Evolutionary conservation across 495 filamentous ascomycete species (phyloP), one percentile per base, ranked within the genome.

Genomic region (Penicillium ucsense): DNA sequence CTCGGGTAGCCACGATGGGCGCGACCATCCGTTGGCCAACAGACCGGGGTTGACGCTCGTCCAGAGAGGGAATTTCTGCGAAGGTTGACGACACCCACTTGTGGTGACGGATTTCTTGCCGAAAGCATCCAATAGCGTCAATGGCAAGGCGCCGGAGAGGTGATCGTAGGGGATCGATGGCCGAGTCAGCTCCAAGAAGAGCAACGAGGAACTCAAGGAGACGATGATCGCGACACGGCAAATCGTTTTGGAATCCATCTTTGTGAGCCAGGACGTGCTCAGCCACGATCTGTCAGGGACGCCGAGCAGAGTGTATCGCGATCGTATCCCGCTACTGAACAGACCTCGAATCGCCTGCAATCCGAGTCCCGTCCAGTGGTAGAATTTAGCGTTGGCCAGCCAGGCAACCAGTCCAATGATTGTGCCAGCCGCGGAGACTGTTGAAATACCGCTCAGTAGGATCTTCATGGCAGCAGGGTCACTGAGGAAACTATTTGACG

Each of bases 401-500:
- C 59, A 68, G 1, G 67, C 52, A 5, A 62, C 40, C 2, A 63
- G 42, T n/a, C 50, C 46, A 8, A 80, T 41, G 9, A 64, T 50
- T 0, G 57, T 65, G 7, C 52, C 51, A 1, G 67, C 66, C 3
- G 65, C 57, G 8, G 57, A 57, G 5, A 71, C 61, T 27, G 61
- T 69, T 6, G 56, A 59, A 32, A 70, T 61, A 6, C 68, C 68
- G 32, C 60, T 70, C 43, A 71, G 53, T n/a, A 71, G 49, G 45
- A 71, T 63, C 41, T 69, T 69, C 61, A 70, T 68, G 31, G 67
- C 68, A 5, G 66, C 65, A 6, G 66, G 65, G 38, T 71, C 68
- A 29, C 55, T 62, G 10, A 71, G 43, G 51, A 71, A 67, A 46
- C 64, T 70, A 47, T 54, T 51, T 42, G 59, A 59, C 41, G 64